Evolutionary conservation across 2,329 filamentous ascomycete species (phyloP).

Genomic region (Penicillium sp.): DNA sequence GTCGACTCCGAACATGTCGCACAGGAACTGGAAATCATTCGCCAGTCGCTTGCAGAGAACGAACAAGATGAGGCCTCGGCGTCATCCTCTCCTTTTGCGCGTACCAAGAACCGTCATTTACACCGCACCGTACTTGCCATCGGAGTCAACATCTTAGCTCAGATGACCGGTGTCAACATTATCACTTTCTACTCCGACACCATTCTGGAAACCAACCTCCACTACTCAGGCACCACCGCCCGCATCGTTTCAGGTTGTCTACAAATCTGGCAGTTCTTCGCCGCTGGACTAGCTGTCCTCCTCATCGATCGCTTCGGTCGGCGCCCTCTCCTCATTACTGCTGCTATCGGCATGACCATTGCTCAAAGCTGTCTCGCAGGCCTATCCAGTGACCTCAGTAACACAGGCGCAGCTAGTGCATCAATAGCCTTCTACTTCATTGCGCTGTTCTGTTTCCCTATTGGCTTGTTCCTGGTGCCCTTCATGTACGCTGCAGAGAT

Average conservation of each 20-base stretch:
- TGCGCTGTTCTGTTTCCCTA: conserved; percentile 62
- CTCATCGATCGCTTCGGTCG: conserved; percentile 41
- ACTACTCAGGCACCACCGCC: conserved; percentile 20
- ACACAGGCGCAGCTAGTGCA: conserved; percentile 51
- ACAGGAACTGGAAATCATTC: conserved; percentile 30
- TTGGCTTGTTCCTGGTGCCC: conserved; percentile 60
- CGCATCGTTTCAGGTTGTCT: conserved; percentile 28
- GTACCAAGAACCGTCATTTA: conserved; percentile 25
- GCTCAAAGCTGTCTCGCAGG: conserved; percentile 16
- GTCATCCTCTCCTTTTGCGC: conserved; percentile 20
- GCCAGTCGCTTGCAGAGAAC: conserved; percentile 47
- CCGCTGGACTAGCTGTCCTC: conserved; percentile 20
- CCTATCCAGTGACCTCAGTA: conserved; percentile 27
- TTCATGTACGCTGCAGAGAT: conserved; percentile 63
- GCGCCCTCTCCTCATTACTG: conserved; percentile 32
- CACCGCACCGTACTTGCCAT: conserved; percentile 27
- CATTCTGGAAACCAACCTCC: conserved; percentile 28
- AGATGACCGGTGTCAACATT: conserved; percentile 33
- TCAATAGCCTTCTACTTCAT: conserved; percentile 60
- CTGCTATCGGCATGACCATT: conserved; percentile 21
- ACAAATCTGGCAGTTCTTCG: conserved; percentile 26
- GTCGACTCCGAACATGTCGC: conserved; percentile 51
- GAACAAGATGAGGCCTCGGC: neutral
- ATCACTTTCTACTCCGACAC: conserved; percentile 34
- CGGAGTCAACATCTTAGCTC: conserved; percentile 28